These are phyloP conservation scores for Xenoacremonium recifei DNA, from an alignment of 2,329 filamentous ascomycete genomes.

Conservation along the genomic window DNA sequence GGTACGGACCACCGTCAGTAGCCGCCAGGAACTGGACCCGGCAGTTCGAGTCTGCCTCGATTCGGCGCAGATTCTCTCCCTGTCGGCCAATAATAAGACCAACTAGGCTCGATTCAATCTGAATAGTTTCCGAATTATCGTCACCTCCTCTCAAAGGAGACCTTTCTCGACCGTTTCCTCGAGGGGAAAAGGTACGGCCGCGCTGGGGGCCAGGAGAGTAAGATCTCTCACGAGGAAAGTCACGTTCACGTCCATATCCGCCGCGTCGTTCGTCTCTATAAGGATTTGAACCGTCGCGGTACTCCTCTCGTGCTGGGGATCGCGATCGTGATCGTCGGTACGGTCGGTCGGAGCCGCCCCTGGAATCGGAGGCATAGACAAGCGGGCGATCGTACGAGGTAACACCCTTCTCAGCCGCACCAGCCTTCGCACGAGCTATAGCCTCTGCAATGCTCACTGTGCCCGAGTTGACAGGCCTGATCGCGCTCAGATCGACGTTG, in stretches of 20 bases:
- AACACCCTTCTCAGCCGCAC: conserved; percentile 76
- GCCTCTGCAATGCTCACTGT: conserved; percentile 82
- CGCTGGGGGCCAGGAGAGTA: conserved; percentile 61
- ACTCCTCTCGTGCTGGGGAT: conserved; percentile 70
- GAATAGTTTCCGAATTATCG: conserved; percentile 77
- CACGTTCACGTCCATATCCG: conserved; percentile 20
- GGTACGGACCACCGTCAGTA: conserved; percentile 68
- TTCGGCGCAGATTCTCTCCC: conserved; percentile 82
- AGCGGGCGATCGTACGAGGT: conserved; percentile 58
- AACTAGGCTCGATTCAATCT: conserved; percentile 83
- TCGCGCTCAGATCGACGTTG: conserved; percentile 75
- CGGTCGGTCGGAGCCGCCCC: conserved; percentile 39
- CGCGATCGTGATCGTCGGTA: conserved; percentile 70
- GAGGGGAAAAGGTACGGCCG: conserved; percentile 59
- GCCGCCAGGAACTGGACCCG: conserved; percentile 86
- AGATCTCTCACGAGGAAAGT: conserved; percentile 65
- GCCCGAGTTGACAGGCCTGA: conserved; percentile 76
- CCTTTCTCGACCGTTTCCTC: conserved; percentile 54
- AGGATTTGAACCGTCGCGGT: conserved; percentile 74
- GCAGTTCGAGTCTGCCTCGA: conserved; percentile 79
- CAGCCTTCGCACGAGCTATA: conserved; percentile 79
- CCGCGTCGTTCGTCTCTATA: conserved; percentile 77
- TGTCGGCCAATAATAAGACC: conserved; percentile 88
- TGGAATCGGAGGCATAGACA: conserved; percentile 40
- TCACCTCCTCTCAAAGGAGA: conserved; percentile 57